phyloP scores from a whole-genome alignment of 228 moss, liverwort and hornwort species.

The Sphagnum fallax region DNA sequence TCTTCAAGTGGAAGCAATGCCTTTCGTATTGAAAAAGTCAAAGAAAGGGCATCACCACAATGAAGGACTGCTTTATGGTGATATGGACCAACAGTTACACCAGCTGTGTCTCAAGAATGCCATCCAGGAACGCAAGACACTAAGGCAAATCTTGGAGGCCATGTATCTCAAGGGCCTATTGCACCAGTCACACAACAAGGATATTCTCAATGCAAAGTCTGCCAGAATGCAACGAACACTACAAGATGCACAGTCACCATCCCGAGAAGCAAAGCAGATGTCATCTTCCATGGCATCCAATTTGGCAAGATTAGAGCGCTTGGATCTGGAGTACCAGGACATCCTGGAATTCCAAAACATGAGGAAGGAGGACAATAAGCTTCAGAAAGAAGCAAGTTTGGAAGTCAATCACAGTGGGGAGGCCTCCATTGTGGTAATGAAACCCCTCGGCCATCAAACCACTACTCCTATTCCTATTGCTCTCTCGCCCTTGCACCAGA shows the following conservation, averaged over 20 bases:
- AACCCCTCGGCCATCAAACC: constrained; percentile 43
- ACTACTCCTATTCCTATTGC: constrained; percentile 15
- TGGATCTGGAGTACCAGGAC: constrained; percentile 19
- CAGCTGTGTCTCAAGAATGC: constrained; percentile 52
- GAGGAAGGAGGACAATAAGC: constrained; percentile 8
- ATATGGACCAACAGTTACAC: constrained; percentile 47
- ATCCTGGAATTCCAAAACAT: not conserved
- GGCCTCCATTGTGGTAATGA: constrained; percentile 91
- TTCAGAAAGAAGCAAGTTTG: constrained; percentile 10
- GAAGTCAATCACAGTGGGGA: constrained; percentile 27
- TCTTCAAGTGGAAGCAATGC: constrained; percentile 62
- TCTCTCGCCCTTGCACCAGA: constrained; percentile 11
- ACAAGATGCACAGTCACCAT: constrained; percentile 13
- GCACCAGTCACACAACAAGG: constrained; percentile 37
- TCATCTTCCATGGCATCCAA: constrained; percentile 8
- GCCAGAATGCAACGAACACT: constrained; percentile 10
- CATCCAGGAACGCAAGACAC: constrained; percentile 52
- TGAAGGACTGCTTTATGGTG: constrained; percentile 25
- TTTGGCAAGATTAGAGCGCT: constrained; percentile 10
- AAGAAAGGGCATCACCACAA: constrained; percentile 16
- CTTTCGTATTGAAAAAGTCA: constrained; percentile 36
- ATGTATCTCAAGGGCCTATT: constrained; percentile 57
- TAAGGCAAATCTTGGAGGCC: constrained; percentile 60
- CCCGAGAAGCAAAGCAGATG: constrained; percentile 15
- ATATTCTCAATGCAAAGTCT: constrained; percentile 13